Evolutionary conservation across 768 basidiomycete species (phyloP).

Genomic region (Agaricus bisporus): DNA sequence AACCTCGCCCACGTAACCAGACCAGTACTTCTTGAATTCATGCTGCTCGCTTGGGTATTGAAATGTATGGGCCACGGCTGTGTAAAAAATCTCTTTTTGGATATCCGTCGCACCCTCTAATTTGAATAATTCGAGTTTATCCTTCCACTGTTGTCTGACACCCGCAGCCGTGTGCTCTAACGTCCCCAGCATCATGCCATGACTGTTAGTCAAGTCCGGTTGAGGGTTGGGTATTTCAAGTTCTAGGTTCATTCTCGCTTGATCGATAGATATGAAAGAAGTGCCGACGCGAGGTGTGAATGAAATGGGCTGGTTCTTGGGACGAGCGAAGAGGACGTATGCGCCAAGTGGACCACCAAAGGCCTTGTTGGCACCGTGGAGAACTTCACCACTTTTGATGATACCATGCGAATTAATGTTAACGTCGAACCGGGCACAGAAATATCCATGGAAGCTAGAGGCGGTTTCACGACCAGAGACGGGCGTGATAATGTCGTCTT

Average conservation of each 20-base stretch:
- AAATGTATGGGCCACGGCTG: slow-evolving; percentile 56
- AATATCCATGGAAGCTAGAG: slow-evolving; percentile 45
- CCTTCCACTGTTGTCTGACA: slow-evolving; percentile 49
- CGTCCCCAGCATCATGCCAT: slow-evolving; percentile 14
- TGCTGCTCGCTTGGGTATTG: slow-evolving; percentile 76
- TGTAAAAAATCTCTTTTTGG: slow-evolving; percentile 46
- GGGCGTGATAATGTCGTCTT: slow-evolving; percentile 48
- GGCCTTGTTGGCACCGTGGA: slow-evolving; percentile 21
- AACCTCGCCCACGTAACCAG: slow-evolving; percentile 64
- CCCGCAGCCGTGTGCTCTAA: slow-evolving; percentile 45
- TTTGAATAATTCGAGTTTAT: slow-evolving; percentile 47
- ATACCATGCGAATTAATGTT: slow-evolving; percentile 39
- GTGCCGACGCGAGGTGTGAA: slow-evolving; percentile 60
- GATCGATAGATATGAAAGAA: slow-evolving; percentile 69
- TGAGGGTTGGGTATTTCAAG: slow-evolving; percentile 21
- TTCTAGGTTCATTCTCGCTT: slow-evolving; percentile 49
- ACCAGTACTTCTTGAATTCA: slow-evolving; percentile 66
- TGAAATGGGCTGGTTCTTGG: slow-evolving; percentile 11
- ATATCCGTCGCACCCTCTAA: slow-evolving; percentile 36
- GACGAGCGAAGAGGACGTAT: slow-evolving; percentile 39
- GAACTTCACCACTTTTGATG: slow-evolving; percentile 36
- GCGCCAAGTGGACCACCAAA: slow-evolving; percentile 44
- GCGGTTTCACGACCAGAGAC: slow-evolving; percentile 31
- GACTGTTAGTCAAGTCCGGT: not conserved
- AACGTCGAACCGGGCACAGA: slow-evolving; percentile 53